Evolutionary conservation across 2,329 filamentous ascomycete genomes (phyloP).

Genomic region (Neonectria hederae): DNA sequence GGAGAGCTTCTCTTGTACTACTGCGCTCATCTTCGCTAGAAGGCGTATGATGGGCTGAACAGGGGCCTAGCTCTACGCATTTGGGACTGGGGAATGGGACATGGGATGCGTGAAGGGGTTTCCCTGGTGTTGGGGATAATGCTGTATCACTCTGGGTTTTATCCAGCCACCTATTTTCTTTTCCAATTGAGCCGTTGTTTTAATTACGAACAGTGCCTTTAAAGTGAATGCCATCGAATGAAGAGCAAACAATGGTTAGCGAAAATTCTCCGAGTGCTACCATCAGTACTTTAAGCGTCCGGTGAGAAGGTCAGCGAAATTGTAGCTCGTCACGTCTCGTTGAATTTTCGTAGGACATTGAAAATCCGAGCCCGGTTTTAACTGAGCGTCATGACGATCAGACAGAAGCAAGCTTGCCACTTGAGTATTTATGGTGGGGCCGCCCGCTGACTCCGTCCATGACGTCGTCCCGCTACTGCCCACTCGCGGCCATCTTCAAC

Average conservation of each 20-base stretch:
- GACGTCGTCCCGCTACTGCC: conserved; percentile 34
- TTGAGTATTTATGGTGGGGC: conserved; percentile 15
- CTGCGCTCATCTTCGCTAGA: conserved; percentile 27
- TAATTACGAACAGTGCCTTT: not conserved
- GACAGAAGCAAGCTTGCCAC: not conserved
- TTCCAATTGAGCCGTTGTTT: conserved; percentile 18
- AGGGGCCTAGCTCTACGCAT: conserved; percentile 28
- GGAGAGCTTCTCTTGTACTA: conserved; percentile 29
- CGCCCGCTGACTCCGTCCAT: conserved; percentile 16
- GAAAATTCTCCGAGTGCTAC: not conserved
- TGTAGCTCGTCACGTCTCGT: not conserved
- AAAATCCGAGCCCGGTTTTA: too few relatives aligned
- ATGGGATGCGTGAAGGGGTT: conserved; percentile 30
- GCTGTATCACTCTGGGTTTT: conserved; percentile 31
- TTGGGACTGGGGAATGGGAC: conserved; percentile 29
- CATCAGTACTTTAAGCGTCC: not conserved
- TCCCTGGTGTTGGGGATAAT: conserved; percentile 37
- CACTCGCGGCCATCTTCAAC: conserved; percentile 2
- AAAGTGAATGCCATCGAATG: not conserved
- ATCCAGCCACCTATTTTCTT: conserved; percentile 17
- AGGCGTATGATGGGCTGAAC: conserved; percentile 30
- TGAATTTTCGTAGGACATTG: not conserved
- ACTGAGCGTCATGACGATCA: not conserved
- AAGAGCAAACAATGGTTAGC: not conserved
- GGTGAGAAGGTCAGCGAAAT: too few relatives aligned